Evolutionary conservation across 805 yeast species (phyloP), one percentile per base, ranked within the genome.

Genomic region (Schwanniomyces yamadae): DNA sequence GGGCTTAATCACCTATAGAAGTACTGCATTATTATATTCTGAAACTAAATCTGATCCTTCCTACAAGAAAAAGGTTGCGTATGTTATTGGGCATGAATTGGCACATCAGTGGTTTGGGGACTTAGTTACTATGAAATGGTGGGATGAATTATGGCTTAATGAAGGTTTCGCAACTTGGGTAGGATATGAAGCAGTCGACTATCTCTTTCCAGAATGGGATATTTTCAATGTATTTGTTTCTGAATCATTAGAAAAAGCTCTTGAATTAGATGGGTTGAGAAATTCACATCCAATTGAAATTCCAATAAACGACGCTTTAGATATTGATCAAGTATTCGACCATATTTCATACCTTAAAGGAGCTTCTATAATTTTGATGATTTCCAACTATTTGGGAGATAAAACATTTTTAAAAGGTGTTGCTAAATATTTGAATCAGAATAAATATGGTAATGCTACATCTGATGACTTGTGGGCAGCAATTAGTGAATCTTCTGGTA

Each of bases 51-150:
- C 79, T 1, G 80, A 72, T 49, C 62, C 67, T 1, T 44, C 70
- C 14, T 75, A 75, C 50, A 77, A 82, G 57, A 79, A 80, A 55
- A 82, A 82, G 43, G 93, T 86, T 20, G 81, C 88, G 5, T 84
- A 84, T 52, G 95, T 86, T 22, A 84, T 86, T 19, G 81, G 83
- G 40, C 95, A 87, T 62, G 95, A 86, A 61, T 68, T 86, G 39
- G 95, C 95, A 8, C 95, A 86, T 61, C 93, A 87, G 56, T 87
- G 95, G 95, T 87, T 86, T 52, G 95, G 95, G 37, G 82, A 87
- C 59, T 73, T 83, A 49, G 91, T 85, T 42, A 87, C 95, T 31
- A 87, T 86, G 95, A 80, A 83, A 51, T 87, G 95, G 93, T 86
- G 95, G 95, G 87, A 86, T 50, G 93, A 84, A 50, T 70, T 86